phyloP scores from a whole-genome alignment of 2,329 filamentous ascomycete species.

The Thelonectria rubi region DNA sequence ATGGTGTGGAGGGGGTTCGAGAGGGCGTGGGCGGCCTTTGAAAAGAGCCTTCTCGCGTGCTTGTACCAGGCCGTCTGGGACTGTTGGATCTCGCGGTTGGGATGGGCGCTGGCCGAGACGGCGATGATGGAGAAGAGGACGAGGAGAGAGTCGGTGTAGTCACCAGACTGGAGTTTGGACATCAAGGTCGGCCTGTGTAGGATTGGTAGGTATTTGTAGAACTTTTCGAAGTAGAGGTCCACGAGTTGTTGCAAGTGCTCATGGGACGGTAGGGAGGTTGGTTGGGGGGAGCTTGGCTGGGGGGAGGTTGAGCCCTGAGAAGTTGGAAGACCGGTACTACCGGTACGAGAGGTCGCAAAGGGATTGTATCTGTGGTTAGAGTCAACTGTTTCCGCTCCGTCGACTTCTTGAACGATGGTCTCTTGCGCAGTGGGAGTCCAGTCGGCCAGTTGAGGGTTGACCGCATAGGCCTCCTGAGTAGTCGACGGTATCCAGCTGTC shows the following conservation, averaged over 20 bases:
- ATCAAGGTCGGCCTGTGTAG: slow-evolving; percentile 27
- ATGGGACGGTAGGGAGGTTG: slow-evolving; percentile 15
- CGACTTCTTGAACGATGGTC: neutral
- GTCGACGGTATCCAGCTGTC: neutral
- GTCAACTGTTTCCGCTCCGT: neutral
- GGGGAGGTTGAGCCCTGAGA: slow-evolving; percentile 2
- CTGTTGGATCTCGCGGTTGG: slow-evolving; percentile 27
- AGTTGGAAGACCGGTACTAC: neutral
- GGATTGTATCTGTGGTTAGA: neutral
- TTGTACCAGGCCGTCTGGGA: slow-evolving; percentile 32
- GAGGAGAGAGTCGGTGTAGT: slow-evolving; percentile 5
- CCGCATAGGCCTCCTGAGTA: no score
- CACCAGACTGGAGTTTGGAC: slow-evolving; percentile 1
- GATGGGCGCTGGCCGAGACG: slow-evolving; percentile 34
- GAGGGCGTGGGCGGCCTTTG: slow-evolving; percentile 25
- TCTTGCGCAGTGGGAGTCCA: neutral
- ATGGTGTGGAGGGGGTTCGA: slow-evolving; percentile 32
- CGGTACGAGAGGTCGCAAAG: neutral
- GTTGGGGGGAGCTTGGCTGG: no score
- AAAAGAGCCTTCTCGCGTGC: slow-evolving; percentile 29
- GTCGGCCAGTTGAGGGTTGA: neutral
- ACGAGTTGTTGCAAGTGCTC: slow-evolving; percentile 29
- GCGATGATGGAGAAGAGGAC: slow-evolving; percentile 34
- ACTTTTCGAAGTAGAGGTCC: slow-evolving; percentile 37
- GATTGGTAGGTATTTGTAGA: slow-evolving; percentile 35